phyloP scores from a whole-genome alignment of 2,329 filamentous ascomycete species.

The Ilyonectria mors-panacis region DNA sequence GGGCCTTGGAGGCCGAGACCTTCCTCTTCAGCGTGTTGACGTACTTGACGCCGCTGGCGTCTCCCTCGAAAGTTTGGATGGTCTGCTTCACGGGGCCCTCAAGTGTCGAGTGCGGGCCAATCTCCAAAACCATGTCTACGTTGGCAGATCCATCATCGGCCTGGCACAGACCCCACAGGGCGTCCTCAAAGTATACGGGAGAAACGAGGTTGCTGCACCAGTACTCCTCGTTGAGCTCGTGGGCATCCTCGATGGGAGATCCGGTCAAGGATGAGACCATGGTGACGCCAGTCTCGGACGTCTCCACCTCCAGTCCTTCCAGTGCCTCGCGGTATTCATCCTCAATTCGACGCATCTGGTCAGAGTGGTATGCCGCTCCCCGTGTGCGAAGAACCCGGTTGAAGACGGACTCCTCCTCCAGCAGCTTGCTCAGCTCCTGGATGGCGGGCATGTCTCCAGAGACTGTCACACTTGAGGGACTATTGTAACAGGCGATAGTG shows the following conservation, averaged over 20 bases:
- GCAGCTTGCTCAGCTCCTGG: constrained; percentile 41
- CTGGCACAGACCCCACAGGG: constrained; percentile 15
- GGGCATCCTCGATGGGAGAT: constrained; percentile 17
- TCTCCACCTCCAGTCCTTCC: constrained; percentile 7
- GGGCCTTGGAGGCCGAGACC: constrained; percentile 54
- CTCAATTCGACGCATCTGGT: constrained; percentile 28
- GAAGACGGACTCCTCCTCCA: constrained; percentile 47
- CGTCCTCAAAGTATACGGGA: constrained; percentile 23
- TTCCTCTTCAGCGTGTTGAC: constrained; percentile 59
- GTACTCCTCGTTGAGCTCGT: constrained; percentile 21
- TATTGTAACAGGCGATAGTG: constrained; percentile 49
- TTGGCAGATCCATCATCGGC: constrained; percentile 12
- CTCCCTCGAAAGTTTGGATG: constrained; percentile 51
- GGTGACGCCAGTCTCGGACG: constrained; percentile 1
- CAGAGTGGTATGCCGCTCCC: constrained; percentile 31
- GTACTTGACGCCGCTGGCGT: constrained; percentile 52
- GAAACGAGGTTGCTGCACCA: constrained; percentile 22
- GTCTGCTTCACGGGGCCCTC: constrained; percentile 65
- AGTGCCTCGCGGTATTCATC: constrained; percentile 19
- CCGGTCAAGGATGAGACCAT: constrained; percentile 27
- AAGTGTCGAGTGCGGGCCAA: constrained; percentile 64
- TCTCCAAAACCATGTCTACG: constrained; percentile 48
- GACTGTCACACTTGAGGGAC: constrained; percentile 48
- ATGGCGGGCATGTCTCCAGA: constrained; percentile 49
- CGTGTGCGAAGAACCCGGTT: constrained; percentile 38